These are phyloP conservation scores for Pythium utonaiense DNA, from an alignment of 352 stramenopile genomes.

Conservation along the genomic window DNA sequence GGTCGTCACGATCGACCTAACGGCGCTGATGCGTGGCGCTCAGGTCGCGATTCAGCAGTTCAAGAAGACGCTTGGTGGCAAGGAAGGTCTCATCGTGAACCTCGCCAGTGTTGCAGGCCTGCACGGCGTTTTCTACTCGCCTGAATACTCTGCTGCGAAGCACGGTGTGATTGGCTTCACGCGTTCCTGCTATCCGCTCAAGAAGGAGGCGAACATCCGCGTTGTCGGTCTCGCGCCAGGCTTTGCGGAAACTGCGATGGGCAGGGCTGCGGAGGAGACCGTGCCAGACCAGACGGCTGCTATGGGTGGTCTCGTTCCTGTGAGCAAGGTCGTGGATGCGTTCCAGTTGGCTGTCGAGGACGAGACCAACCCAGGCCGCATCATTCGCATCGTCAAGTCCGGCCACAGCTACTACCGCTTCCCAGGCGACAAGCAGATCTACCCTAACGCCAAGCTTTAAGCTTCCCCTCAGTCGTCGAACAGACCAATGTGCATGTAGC, in stretches of 20 bases:
- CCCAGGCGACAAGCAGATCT: conserved; percentile 54
- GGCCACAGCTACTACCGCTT: conserved; percentile 50
- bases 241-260: conserved; percentile 67
- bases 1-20: conserved; percentile 67
- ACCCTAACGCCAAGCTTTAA: conserved; percentile 56
- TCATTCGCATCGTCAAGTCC: conserved; percentile 47
- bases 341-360: conserved; percentile 47
- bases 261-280: conserved; percentile 28
- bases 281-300: conserved; percentile 42
- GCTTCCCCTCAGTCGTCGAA: not conserved
- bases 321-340: conserved; percentile 44
- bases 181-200: conserved; percentile 50
- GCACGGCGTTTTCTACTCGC: conserved; percentile 43
- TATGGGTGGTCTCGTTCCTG: conserved; percentile 37
- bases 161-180: conserved; percentile 68
- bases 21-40: conserved; percentile 62
- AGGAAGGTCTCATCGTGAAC: conserved; percentile 67
- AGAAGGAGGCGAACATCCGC: conserved; percentile 63
- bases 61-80: conserved; percentile 48
- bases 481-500: not conserved
- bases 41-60: conserved; percentile 62
- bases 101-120: conserved; percentile 60
- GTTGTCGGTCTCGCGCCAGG: conserved; percentile 62
- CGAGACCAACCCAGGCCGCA: conserved; percentile 48
- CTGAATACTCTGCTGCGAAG: conserved; percentile 70